Conservation (phyloP, 2,329 filamentous ascomycete genomes). For the Blastomyces silverae region DNA sequence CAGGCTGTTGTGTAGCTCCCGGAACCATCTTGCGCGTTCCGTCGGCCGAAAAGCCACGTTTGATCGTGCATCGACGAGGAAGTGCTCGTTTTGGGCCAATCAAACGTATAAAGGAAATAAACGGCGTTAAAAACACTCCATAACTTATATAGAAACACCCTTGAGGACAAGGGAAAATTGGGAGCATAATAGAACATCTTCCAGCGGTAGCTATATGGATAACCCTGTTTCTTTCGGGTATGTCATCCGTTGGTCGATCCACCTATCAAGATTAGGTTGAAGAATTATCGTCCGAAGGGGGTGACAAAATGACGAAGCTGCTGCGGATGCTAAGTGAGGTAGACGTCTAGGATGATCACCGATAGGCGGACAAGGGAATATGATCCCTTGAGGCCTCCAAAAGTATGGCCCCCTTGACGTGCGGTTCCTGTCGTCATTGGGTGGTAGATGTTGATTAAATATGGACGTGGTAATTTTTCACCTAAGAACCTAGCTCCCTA, state of each 20-base stretch:
- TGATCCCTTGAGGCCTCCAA: background rate
- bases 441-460: background rate
- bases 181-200: background rate
- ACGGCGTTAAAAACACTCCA: background rate
- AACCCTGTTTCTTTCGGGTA: background rate
- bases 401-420: background rate
- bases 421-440: background rate
- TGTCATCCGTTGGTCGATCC: background rate
- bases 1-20: background rate
- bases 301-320: background rate
- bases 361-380: background rate
- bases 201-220: background rate
- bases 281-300: background rate
- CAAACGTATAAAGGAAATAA: background rate
- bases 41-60: background rate
- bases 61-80: background rate
- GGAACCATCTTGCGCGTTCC: background rate
- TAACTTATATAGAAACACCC: background rate
- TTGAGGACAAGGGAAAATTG: too few species aligned
- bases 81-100: background rate
- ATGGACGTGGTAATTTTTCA: background rate
- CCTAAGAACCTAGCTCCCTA: background rate
- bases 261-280: too few species aligned
- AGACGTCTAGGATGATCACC: background rate
- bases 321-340: background rate